phyloP scores from a whole-genome alignment of 495 filamentous ascomycete species.

The Gamarada debralockiae region DNA sequence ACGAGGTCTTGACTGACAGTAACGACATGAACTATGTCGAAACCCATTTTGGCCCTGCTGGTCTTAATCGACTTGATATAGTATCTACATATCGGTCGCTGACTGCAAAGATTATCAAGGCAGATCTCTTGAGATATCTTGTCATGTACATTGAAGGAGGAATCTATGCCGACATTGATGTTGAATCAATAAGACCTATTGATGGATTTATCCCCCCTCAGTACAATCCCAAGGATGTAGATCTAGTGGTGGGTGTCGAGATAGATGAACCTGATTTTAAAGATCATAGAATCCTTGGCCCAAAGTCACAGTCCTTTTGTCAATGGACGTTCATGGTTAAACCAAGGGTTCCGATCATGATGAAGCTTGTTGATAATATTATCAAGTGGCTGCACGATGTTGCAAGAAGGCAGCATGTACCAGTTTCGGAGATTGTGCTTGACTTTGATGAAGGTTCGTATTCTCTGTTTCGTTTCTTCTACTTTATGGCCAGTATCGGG shows the following conservation, averaged over 20 bases:
- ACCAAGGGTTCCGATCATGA: conserved; percentile 57
- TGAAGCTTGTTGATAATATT: conserved; percentile 57
- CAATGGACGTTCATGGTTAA: conserved; percentile 67
- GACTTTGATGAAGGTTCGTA: conserved; percentile 51
- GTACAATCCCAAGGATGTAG: conserved; percentile 43
- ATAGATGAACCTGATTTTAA: conserved; percentile 59
- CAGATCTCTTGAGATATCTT: conserved; percentile 50
- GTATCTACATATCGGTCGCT: conserved; percentile 52
- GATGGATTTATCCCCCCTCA: conserved; percentile 37
- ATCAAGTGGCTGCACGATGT: conserved; percentile 54
- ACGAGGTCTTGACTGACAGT: conserved; percentile 62
- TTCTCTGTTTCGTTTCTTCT: too few species aligned
- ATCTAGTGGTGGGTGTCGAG: conserved; percentile 61
- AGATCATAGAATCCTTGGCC: conserved; percentile 57
- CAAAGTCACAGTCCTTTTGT: conserved; percentile 59
- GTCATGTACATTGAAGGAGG: conserved; percentile 51
- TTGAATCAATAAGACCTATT: conserved; percentile 40
- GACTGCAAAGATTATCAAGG: conserved; percentile 53
- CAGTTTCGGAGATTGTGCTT: conserved; percentile 50
- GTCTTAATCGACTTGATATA: conserved; percentile 58
- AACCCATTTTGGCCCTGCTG: conserved; percentile 50
- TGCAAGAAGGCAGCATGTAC: conserved; percentile 45
- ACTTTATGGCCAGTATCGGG: too few species aligned
- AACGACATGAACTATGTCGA: conserved; percentile 58
- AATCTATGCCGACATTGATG: conserved; percentile 47